Base-by-base conservation (phyloP, 2,329 filamentous ascomycete species). In the Epichloe hybrida region DNA sequence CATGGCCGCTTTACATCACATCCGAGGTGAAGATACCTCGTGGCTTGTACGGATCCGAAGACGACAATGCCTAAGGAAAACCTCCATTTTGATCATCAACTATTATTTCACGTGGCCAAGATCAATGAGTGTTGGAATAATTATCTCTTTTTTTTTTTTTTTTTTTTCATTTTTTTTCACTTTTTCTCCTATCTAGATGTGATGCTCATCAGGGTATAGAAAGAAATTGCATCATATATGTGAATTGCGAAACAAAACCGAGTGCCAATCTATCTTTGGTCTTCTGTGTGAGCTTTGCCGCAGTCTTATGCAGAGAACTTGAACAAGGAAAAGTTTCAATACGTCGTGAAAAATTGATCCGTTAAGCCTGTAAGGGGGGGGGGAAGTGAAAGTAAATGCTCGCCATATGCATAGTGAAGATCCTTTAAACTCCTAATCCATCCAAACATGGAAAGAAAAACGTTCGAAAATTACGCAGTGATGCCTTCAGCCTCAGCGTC, bases 171-270 rank as follows among this genome's bases (percentile, higher is more conserved):
- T 17, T 1, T 17, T 17, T 17, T 17, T 17, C n/a, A 17, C 2
- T 17, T 17, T 17, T 17, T 17, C 17, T 17, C 17, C 17, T 49
- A 37, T 34, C 48, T 55, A 42, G 53, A 56, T 57, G 56, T 55
- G 53, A 57, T 57, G 55, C 55, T 54, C 56, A 57, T 57, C 54
- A 56, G 55, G 56, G 56, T 56, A 55, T 57, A 57, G 27, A 31
- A 3, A 52, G 37, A 46, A 46, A 50, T 42, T 52, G 55, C 56
- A 58, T 55, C 51, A 55, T 48, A 53, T 40, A 50, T 37, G 53
- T 42, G 48, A 46, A 43, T 34, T 36, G 35, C 40, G 6, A 31
- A 31, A 41, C 27, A 38, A 41, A 23, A 35, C 11, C 4, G 40
- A 45, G 38, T 41, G 46, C 21, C 27, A 50, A 53, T 20, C n/a